phyloP scores from a whole-genome alignment of 345 rosid species.

The Aurinia saxatilis region DNA sequence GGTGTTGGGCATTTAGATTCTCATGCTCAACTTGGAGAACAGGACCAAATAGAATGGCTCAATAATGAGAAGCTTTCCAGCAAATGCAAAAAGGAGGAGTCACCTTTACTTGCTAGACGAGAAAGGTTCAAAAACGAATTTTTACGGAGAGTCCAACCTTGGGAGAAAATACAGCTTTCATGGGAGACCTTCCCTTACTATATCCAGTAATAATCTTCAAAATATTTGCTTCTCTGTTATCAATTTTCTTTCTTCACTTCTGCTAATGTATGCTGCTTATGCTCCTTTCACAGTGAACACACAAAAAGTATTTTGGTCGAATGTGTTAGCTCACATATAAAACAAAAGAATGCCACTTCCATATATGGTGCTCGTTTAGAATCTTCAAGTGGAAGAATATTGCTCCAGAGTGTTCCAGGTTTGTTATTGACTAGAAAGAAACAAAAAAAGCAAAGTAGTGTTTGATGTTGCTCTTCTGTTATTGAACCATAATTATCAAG shows the following conservation, averaged over 20 bases:
- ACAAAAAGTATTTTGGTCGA: conserved; percentile 72
- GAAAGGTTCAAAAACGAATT: conserved; percentile 80
- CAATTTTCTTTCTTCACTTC: background rate
- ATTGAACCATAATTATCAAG: background rate
- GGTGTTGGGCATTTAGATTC: conserved; percentile 40
- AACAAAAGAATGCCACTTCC: conserved; percentile 46
- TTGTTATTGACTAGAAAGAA: background rate
- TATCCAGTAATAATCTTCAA: conserved; percentile 53
- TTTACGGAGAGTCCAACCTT: conserved; percentile 71
- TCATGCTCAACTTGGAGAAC: conserved; percentile 76
- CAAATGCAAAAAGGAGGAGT: conserved; percentile 72
- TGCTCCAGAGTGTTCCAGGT: conserved; percentile 95
- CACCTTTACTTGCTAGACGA: conserved; percentile 59
- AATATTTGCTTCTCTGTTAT: background rate
- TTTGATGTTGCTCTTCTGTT: conserved; percentile 2
- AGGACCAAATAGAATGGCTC: conserved; percentile 97
- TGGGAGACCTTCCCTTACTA: conserved; percentile 93
- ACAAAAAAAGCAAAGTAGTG: background rate
- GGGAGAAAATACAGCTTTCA: conserved; percentile 87
- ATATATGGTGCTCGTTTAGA: conserved; percentile 66
- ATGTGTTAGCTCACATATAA: conserved; percentile 83
- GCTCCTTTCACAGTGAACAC: conserved; percentile 46
- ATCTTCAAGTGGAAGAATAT: conserved; percentile 86
- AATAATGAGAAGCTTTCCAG: conserved; percentile 61
- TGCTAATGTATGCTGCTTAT: conserved; percentile 3